Base-by-base conservation (phyloP, 768 basidiomycete species). In the Tylopilus sp. region DNA sequence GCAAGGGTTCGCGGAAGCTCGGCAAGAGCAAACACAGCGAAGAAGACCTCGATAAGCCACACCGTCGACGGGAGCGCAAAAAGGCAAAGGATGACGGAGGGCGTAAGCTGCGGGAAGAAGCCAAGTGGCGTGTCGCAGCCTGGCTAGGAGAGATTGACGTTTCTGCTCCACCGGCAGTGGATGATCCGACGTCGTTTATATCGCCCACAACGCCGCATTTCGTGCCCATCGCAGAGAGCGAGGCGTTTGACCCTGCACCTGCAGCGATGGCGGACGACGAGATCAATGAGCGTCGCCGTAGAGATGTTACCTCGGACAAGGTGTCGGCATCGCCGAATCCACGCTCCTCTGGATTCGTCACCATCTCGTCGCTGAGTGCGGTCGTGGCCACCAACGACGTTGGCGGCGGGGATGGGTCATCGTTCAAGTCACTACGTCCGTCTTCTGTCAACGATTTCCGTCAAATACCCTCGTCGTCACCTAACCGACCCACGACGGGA, bases 301-400 rank as follows among this genome's bases (percentile, higher is more conserved):
- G 51, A 26, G 38, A 46, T 23, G 22, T 47, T 35, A 43, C 51
- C 9, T 47, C 30, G 3, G 57, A 60, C 44, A 58, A 55, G 41
- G 53, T 65, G 38, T 69, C 71, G 25, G 67, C 73, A 9, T 66
- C 73, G 0, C 85, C 86, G 1, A 83, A 88, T 63, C 85, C 86
- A 23, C 81, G 86, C 3, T 89, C 86, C 2, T 88, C 86, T 45
- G 88, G 86, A 1, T 90, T 90, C 58, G 75, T 88, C 18, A 81
- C 86, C 0, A 78, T 88, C 12, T 74, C 77, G 6, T 79, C 79
- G 0, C 72, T 80, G 44, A 79, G 77, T 47, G 69, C 44, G 12
- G 40, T 35, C 26, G n/a, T 31, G 47, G 18, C 23, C 28, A 48
- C 44, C 30, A 48, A 38, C 9, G 31, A 50, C 21, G 44, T 53